These are phyloP conservation scores for Lactifluus piperatus DNA, from an alignment of 768 basidiomycete genomes.

Conservation along the genomic window DNA sequence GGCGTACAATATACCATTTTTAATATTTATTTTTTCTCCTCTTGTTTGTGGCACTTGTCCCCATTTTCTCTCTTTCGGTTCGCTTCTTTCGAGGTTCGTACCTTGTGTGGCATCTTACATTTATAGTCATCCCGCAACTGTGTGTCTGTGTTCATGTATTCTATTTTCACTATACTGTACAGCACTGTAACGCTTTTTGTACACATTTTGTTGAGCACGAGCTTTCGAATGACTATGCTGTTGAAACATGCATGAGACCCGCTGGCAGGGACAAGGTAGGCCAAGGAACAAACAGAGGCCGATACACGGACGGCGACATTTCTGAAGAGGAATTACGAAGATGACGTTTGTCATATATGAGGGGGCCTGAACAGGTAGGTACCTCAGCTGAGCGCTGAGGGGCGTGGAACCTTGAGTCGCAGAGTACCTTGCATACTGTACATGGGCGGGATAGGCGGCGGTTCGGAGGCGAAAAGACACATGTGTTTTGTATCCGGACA, in stretches of 20 bases:
- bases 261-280: background rate
- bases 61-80: background rate
- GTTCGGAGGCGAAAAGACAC: background rate
- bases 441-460: no score
- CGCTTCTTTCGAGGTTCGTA: background rate
- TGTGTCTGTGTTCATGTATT: conserved; percentile 6
- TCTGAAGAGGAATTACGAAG: background rate
- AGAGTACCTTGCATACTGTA: no score
- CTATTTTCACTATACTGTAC: background rate
- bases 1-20: background rate
- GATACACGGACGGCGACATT: background rate
- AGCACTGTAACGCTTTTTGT: background rate
- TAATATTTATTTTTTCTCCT: background rate
- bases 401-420: background rate
- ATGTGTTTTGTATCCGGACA: no score
- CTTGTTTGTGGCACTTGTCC: background rate
- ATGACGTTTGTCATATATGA: no score
- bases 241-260: background rate
- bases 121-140: background rate
- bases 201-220: background rate
- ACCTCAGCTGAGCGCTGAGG: background rate
- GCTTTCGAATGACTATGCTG: background rate
- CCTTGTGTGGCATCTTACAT: background rate
- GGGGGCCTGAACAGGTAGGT: background rate
- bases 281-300: background rate